Evolutionary conservation across 306 rosid species (phyloP), one percentile per base, ranked within the genome.

Genomic region (Begonia peltatifolia): DNA sequence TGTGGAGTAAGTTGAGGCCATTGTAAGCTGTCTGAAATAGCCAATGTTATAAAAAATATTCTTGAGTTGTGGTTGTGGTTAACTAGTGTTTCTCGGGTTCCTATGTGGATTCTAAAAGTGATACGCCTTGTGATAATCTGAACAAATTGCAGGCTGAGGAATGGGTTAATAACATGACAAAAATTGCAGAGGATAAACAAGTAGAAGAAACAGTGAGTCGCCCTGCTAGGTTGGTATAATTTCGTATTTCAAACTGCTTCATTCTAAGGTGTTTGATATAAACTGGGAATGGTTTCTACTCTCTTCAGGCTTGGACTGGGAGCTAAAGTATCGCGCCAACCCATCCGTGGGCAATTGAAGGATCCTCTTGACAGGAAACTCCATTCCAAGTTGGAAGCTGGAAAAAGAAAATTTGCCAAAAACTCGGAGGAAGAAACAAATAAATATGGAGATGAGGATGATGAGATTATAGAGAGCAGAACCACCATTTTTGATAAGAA

Each of bases 281-380:
- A 53, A 9, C 47, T 25, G 35, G 12, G 14, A 60, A 3, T 17
- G 17, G 12, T 17, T 16, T 50, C 36, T 12, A 22, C 18, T 66
- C 54, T 14, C 50, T 71, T 47, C 46, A 84, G 97, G 79, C 97
- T 80, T 67, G 97, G 95, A 36, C 74, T 89, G 46, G 97, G 97
- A 51, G 95, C 95, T 53, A 82, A 68, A 71, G 69, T 82, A 64
- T 16, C 76, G 13, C 77, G 87, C 30, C 72, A 77, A n/a, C 48
- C 79, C 58, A 80, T 72, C n/a, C 44, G 62, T 53, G 78, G 65
- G 54, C 90, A 76, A 11, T 72, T 79, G 14, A 57, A 78, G 57
- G 84, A 82, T 60, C 90, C 97, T 9, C 66, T 82, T n/a, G 95
- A 76, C 53, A 68, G 72, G 57, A 84, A 72, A 73, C 59, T 89